These are phyloP conservation scores for Hirschfeldia incana DNA, from an alignment of 345 rosid species.

Conservation along the genomic window DNA sequence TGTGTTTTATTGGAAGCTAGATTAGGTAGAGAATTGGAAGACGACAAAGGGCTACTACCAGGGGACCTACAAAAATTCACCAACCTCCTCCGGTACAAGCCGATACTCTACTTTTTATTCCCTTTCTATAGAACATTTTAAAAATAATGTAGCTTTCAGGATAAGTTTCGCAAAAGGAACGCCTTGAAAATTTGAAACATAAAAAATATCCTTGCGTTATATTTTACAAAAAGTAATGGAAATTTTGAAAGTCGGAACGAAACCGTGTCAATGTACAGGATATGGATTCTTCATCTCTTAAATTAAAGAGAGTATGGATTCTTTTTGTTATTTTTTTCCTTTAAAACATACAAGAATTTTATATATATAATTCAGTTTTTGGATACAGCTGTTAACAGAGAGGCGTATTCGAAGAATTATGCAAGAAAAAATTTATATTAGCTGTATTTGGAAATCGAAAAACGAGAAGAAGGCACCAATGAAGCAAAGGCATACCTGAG, in stretches of 20 bases:
- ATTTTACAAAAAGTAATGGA: constrained; percentile 1
- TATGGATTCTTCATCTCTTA: constrained; percentile 12
- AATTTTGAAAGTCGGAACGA: constrained; percentile 10
- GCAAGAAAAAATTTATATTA: constrained; percentile 21
- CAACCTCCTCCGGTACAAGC: constrained; percentile 35
- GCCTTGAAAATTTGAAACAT: background rate
- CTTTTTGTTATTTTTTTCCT: background rate
- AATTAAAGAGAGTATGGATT: constrained; percentile 19
- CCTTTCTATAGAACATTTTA: background rate
- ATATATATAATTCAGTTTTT: background rate
- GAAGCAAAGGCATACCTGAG: constrained; percentile 34
- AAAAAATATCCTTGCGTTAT: background rate
- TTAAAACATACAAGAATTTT: background rate
- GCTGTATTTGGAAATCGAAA: constrained; percentile 25
- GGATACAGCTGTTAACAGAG: constrained; percentile 42
- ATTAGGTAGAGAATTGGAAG: constrained; percentile 15
- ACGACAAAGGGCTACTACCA: constrained; percentile 19
- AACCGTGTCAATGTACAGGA: constrained; percentile 20
- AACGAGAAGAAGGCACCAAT: constrained; percentile 33
- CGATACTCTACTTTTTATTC: background rate
- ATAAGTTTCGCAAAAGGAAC: constrained; percentile 20
- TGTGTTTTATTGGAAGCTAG: background rate
- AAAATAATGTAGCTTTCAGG: constrained; percentile 12
- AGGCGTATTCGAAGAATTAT: constrained; percentile 26
- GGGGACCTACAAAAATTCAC: constrained; percentile 16